A percentile compares a stretch with the other conserved stretches of the same genome.
Evolutionary conservation across 179 eudicot species (phyloP).

Genomic region (Dionaea muscipula): DNA sequence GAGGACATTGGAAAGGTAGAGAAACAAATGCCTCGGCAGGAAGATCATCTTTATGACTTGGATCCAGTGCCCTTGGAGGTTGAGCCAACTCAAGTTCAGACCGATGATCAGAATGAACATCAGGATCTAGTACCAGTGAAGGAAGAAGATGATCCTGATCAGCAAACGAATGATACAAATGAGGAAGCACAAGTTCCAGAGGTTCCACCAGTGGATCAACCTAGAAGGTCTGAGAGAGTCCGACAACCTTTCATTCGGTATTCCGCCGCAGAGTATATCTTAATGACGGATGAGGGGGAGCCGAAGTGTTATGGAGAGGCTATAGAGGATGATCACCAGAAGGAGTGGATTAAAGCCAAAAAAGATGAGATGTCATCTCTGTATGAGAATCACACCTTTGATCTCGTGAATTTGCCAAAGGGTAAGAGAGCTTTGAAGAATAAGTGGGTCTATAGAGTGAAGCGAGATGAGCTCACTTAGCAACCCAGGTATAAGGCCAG

Average conservation of each 20-base stretch:
- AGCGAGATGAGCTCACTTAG: constrained; percentile 5
- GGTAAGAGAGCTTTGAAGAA: constrained; percentile 11
- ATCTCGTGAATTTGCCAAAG: constrained; percentile 12
- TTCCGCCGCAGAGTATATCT: constrained; percentile 6
- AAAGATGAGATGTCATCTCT: constrained; percentile 14
- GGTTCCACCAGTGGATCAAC: background rate
- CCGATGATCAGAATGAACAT: background rate
- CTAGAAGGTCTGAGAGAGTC: background rate
- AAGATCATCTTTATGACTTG: constrained; percentile 1
- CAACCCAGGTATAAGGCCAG: constrained; percentile 6
- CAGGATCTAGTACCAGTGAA: background rate
- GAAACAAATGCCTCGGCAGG: background rate
- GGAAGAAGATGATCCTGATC: background rate
- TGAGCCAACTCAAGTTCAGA: too few relatives aligned
- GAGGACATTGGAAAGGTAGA: background rate
- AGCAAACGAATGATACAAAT: too few relatives aligned
- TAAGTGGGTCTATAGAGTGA: constrained; percentile 9
- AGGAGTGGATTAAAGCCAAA: constrained; percentile 10
- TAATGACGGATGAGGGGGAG: constrained; percentile 10
- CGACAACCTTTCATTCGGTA: constrained; percentile 1
- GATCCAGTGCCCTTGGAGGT: too few relatives aligned
- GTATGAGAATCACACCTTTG: constrained; percentile 10
- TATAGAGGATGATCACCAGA: constrained; percentile 7
- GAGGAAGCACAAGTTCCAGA: background rate
- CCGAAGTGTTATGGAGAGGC: constrained; percentile 10